Evolutionary conservation across 2,329 filamentous ascomycete genomes (phyloP), one percentile per base, ranked within the genome.

Genomic region (Exophiala dermatitidis): DNA sequence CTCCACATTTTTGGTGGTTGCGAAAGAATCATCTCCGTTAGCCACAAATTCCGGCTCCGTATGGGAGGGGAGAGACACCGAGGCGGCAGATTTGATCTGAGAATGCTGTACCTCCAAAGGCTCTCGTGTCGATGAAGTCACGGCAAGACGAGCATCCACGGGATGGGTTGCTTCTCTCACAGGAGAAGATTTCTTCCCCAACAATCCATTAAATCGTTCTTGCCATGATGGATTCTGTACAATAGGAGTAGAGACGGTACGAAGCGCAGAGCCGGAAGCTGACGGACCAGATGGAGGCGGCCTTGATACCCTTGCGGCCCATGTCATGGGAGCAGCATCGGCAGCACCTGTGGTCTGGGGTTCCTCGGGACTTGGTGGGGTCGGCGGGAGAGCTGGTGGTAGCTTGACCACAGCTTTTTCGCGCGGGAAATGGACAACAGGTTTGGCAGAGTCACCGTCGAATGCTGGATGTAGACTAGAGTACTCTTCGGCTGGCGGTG

Each of bases 351-450:
- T 60, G 48, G 54, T 43, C 60, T 63, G 46, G 47, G 60, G 37
- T 28, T 54, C 50, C 3, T 48, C 43, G 41, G 60, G 52, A 32
- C 62, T 58, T 47, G 64, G 57, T 31, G 62, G 57, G 8, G 62
- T 62, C 2, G 54, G 50, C 26, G 62, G 52, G 52, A 55, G 53
- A 38, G 50, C 47, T 26, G 59, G 54, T 58, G 88, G 90, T 3
- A 97, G 77, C 65, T 85, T 89, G 8, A 97, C 90, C 29, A 89
- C 79, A 32, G 88, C 88, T 50, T 84, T 79, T 9, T 78, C 77
- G 31, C 68, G 73, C 2, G 81, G 81, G 38, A 84, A 70, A 60
- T 76, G 77, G 45, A 84, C 80, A 41, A 77, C 65, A 2, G 81
- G 81, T 37, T 74, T 73, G 31, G 66, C 67, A 8, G 66, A 67